Evolutionary conservation across 2,329 filamentous ascomycete genomes (phyloP).

Genomic region (Xylariomycetidae sp.): DNA sequence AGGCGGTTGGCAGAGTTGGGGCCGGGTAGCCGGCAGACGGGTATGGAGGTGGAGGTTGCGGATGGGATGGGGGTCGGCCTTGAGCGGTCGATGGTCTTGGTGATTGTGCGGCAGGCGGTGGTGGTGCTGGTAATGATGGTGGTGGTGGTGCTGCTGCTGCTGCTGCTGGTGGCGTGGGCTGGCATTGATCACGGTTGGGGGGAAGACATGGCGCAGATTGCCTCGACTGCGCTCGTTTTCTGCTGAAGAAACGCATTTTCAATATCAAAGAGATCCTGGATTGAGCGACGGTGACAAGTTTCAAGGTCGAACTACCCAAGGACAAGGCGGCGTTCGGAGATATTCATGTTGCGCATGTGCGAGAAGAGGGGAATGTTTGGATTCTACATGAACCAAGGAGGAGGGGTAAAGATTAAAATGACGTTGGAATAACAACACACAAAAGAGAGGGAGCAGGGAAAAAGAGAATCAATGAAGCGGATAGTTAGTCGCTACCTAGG

Average conservation of each 20-base stretch:
- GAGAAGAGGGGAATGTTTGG: too few species aligned
- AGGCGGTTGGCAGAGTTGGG: too few species aligned
- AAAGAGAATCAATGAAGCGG: too few species aligned
- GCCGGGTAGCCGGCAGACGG: slow-evolving; percentile 14
- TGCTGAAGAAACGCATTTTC: slow-evolving; percentile 15
- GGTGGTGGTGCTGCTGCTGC: background rate
- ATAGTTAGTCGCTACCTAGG: too few species aligned
- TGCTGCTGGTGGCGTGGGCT: slow-evolving; percentile 1
- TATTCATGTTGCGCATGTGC: too few species aligned
- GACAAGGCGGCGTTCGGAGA: too few species aligned
- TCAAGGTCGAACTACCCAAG: too few species aligned
- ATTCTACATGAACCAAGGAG: slow-evolving; percentile 1
- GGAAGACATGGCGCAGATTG: slow-evolving; percentile 1
- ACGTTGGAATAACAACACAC: background rate
- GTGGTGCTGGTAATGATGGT: slow-evolving; percentile 1
- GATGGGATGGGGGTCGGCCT: slow-evolving; percentile 8
- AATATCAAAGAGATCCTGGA: too few species aligned
- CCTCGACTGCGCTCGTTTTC: slow-evolving; percentile 8
- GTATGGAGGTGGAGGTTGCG: slow-evolving; percentile 10
- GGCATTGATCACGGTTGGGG: too few species aligned
- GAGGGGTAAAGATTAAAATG: background rate
- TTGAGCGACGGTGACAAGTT: too few species aligned
- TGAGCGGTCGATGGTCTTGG: background rate
- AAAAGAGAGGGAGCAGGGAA: background rate
- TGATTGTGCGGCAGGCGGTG: background rate